A percentile compares a stretch with the other conserved stretches of the same genome.
Conservation (phyloP, 2,329 filamentous ascomycete species). For the Stemphylium lycopersici region DNA sequence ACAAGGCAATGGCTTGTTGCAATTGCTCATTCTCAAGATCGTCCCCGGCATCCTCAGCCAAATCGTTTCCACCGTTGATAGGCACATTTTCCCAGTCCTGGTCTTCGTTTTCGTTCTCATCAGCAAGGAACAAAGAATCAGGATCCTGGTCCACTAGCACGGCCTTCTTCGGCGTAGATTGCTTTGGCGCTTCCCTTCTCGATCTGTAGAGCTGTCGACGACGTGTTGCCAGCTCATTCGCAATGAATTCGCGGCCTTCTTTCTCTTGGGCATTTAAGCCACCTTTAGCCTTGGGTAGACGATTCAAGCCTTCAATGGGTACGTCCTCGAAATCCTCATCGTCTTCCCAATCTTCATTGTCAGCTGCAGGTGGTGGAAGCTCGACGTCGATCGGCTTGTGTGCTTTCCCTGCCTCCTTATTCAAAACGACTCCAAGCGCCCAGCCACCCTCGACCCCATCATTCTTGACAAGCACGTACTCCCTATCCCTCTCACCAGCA, state of each 20-base stretch:
- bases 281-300: constrained; percentile 68
- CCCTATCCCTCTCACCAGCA: constrained; percentile 83
- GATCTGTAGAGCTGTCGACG: constrained; percentile 57
- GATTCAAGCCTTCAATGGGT: constrained; percentile 86
- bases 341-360: constrained; percentile 70
- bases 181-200: constrained; percentile 30
- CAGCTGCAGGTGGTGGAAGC: constrained; percentile 56
- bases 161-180: constrained; percentile 21
- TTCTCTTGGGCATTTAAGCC: constrained; percentile 35
- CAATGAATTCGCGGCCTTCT: constrained; percentile 46
- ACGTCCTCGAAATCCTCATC: constrained; percentile 90
- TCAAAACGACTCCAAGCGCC: constrained; percentile 91
- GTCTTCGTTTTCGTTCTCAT: constrained; percentile 47
- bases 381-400: constrained; percentile 95
- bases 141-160: constrained; percentile 48
- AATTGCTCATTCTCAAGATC: constrained; percentile 76
- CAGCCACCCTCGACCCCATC: constrained; percentile 94
- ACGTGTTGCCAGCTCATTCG: constrained; percentile 50
- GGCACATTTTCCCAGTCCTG: constrained; percentile 52
- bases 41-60: constrained; percentile 60
- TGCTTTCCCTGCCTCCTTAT: constrained; percentile 77
- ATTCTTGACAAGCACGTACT: constrained; percentile 96
- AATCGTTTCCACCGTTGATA: constrained; percentile 57
- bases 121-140: constrained; percentile 63
- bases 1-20: constrained; percentile 81